These are phyloP conservation scores for Penicillium sp. DNA, from an alignment of 2,329 filamentous ascomycete species.

Conservation along the genomic window DNA sequence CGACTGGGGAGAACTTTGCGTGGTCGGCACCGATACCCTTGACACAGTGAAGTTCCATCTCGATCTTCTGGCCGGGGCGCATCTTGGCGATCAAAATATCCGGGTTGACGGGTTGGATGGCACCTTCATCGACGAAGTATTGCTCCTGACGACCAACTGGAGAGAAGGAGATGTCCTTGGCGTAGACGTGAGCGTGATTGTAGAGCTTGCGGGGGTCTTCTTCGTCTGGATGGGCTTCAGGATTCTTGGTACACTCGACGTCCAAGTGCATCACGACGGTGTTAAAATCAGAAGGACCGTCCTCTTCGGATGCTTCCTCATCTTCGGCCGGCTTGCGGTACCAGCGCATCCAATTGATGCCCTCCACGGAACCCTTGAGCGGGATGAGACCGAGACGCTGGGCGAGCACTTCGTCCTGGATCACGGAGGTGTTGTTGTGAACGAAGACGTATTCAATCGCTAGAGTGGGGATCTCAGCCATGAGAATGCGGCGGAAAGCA, in stretches of 20 bases:
- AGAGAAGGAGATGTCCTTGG: slow-evolving; percentile 74
- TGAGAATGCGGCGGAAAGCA: slow-evolving; percentile 93
- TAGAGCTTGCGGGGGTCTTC: slow-evolving; percentile 84
- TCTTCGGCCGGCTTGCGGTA: slow-evolving; percentile 73
- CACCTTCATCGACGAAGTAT: slow-evolving; percentile 68
- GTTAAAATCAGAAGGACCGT: slow-evolving; percentile 74
- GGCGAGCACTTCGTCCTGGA: slow-evolving; percentile 95
- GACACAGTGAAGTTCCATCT: slow-evolving; percentile 88
- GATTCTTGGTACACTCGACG: slow-evolving; percentile 79
- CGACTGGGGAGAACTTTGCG: slow-evolving; percentile 95
- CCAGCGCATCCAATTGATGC: slow-evolving; percentile 81
- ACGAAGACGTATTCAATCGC: slow-evolving; percentile 94
- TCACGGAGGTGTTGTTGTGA: slow-evolving; percentile 94
- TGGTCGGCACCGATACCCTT: slow-evolving; percentile 94
- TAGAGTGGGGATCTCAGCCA: slow-evolving; percentile 90
- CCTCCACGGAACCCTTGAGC: slow-evolving; percentile 76
- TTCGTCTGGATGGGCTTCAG: slow-evolving; percentile 71
- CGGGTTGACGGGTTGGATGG: slow-evolving; percentile 79
- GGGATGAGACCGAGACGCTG: slow-evolving; percentile 90
- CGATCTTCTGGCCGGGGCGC: slow-evolving; percentile 84
- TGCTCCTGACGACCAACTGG: slow-evolving; percentile 74
- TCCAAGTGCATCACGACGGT: slow-evolving; percentile 79
- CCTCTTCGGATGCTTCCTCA: slow-evolving; percentile 54
- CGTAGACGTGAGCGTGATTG: slow-evolving; percentile 82
- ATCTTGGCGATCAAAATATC: slow-evolving; percentile 95